Percentiles rank a stretch among this genome's conserved stretches.
Conservation (phyloP, 176 grass and related monocot species). For the Tillandsia fasciculata region DNA sequence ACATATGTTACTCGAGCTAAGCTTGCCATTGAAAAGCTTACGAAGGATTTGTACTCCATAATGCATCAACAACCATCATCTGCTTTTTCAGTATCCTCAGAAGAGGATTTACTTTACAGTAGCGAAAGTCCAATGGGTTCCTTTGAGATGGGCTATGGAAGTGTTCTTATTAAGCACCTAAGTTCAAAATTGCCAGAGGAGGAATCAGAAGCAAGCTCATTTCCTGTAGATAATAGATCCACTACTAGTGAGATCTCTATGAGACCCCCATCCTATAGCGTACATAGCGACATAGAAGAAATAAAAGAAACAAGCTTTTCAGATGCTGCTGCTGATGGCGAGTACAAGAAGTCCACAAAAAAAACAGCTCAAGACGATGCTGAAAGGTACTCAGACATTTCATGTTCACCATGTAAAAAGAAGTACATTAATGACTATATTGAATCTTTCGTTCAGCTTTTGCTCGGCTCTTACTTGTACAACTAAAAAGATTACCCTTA, state of each 20-base stretch:
- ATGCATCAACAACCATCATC: slow-evolving; percentile 34
- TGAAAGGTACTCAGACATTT: slow-evolving; percentile 30
- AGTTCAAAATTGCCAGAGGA: slow-evolving; percentile 65
- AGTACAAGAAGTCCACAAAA: slow-evolving; percentile 15
- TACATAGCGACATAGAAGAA: slow-evolving; percentile 37
- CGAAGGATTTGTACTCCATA: slow-evolving; percentile 38
- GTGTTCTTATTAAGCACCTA: slow-evolving; percentile 57
- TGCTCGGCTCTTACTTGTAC: too few relatives aligned
- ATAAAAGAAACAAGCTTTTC: slow-evolving; percentile 28
- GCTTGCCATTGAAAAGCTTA: slow-evolving; percentile 32
- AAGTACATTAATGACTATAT: too few relatives aligned
- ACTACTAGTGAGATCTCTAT: slow-evolving; percentile 56
- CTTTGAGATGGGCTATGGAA: slow-evolving; percentile 85
- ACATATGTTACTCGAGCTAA: slow-evolving; percentile 25
- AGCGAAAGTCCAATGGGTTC: slow-evolving; percentile 55
- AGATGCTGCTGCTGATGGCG: slow-evolving; percentile 15
- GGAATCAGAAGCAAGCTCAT: slow-evolving; percentile 90
- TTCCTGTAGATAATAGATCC: slow-evolving; percentile 61
- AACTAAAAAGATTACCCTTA: too few relatives aligned
- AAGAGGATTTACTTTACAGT: slow-evolving; percentile 67
- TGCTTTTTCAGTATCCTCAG: slow-evolving; percentile 13
- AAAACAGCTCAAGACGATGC: slow-evolving; percentile 18
- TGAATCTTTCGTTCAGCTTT: too few relatives aligned
- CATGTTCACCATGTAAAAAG: too few relatives aligned
- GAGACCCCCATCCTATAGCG: slow-evolving; percentile 27